Evolutionary conservation across 2,329 filamentous ascomycete genomes (phyloP), one percentile per base, ranked within the genome.

Genomic region (Pseudonectria foliicola): DNA sequence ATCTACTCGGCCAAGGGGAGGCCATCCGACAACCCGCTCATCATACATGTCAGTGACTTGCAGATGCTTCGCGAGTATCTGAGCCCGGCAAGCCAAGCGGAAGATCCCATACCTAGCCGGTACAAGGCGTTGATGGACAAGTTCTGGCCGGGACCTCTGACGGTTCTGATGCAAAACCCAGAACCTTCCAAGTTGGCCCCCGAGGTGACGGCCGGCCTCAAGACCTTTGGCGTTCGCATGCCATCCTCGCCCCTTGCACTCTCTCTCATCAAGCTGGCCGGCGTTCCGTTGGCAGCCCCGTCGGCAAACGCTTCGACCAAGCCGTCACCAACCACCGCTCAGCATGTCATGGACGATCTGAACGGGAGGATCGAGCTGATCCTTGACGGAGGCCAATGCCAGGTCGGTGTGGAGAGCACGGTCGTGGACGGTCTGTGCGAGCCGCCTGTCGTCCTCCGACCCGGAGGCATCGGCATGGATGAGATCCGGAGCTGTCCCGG

Each of bases 81-180:
- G 25, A 51, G 46, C 7, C 47, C 44, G 4, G 50, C 58, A 7
- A 40, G 26, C n/a, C 41, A 28, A n/a, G 37, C 15, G 7, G 41
- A 54, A 8, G 66, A 69, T 41, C 53, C 56, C 4, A 70, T 95
- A 27, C 88, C 89, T 0, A 58, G 66, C 1, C 82, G 89, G 50
- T 98, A 98, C 62, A 70, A 70, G 38, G 68, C 85, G 1, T 63
- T 98, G 14, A 86, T 96, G 37, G 65, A 77, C 37, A 71, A 70
- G 28, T 98, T 95, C 68, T 98, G 92, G 92, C 92, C 92, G 0
- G 92, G 92, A 0, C 89, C 92, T 1, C 63, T 98, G 34, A 98
- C 92, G 0, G 88, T 98, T 43, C 73, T 98, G 29, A 71, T 98
- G 6, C 86, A 83, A 1, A 82, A 86, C 33, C 84, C 85, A 1